These are phyloP conservation scores for Centaurea solstitialis DNA, from an alignment of 129 eudicot genomes.

Conservation along the genomic window DNA sequence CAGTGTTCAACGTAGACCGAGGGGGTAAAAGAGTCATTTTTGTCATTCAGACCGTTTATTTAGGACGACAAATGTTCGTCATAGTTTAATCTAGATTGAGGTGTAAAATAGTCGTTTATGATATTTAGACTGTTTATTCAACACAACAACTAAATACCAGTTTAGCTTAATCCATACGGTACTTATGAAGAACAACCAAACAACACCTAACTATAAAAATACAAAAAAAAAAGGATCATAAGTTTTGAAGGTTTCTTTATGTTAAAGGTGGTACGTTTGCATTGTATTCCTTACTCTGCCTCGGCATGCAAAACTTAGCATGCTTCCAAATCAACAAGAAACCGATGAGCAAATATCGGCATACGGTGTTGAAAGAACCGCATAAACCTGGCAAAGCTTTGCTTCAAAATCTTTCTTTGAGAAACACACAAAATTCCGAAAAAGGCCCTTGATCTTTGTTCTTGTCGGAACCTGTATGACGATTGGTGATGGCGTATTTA, in stretches of 20 bases:
- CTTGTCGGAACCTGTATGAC: conserved; percentile 65
- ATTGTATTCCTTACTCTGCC: conserved; percentile 70
- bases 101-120: no score
- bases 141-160: no score
- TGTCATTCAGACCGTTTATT: no score
- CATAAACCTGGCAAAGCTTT: conserved; percentile 48
- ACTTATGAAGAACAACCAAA: no score
- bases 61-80: no score
- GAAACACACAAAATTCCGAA: conserved; percentile 46
- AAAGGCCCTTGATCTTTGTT: conserved; percentile 43
- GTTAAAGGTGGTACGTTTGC: conserved; percentile 85
- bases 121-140: no score
- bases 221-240: neutral
- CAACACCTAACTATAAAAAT: no score
- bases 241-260: conserved; percentile 1
- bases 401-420: conserved; percentile 55
- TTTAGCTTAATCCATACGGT: no score
- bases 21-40: no score
- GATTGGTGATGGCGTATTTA: conserved; percentile 58
- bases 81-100: no score
- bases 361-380: conserved; percentile 48
- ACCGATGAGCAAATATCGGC: conserved; percentile 64
- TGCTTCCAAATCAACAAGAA: conserved; percentile 73
- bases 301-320: conserved; percentile 70
- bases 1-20: no score